Percentiles rank a stretch among this genome's conserved stretches.
Evolutionary conservation across 2,329 filamentous ascomycete genomes (phyloP).

Genomic region (Coleophoma crateriformis): DNA sequence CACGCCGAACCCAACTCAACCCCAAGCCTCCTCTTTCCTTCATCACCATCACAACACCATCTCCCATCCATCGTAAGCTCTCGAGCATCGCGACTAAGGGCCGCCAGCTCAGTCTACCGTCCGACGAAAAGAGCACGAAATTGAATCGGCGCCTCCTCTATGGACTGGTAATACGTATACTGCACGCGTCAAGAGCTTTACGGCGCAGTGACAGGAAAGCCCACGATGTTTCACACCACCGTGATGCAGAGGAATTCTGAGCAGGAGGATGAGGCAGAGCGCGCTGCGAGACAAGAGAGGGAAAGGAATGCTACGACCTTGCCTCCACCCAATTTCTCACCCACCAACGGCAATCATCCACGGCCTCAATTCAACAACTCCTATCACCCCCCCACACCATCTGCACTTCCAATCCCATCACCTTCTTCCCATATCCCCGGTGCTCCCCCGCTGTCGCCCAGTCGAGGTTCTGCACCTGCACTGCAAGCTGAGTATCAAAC

Average conservation of each 20-base stretch:
- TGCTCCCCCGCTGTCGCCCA: slow-evolving; percentile 19
- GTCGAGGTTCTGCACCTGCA: slow-evolving; percentile 16
- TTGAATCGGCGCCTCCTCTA: slow-evolving; percentile 1
- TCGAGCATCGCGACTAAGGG: not conserved
- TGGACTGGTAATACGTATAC: slow-evolving; percentile 16
- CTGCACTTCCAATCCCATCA: slow-evolving; percentile 14
- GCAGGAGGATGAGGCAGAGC: slow-evolving; percentile 19
- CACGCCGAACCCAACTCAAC: not conserved
- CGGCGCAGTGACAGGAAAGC: slow-evolving; percentile 14
- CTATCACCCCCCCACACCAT: slow-evolving; percentile 20
- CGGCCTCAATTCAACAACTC: slow-evolving; percentile 23
- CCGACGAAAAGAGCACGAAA: no score
- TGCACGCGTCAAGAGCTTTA: slow-evolving; percentile 10
- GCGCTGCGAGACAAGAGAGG: slow-evolving; percentile 18
- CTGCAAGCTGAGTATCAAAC: slow-evolving; percentile 28
- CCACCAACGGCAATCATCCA: slow-evolving; percentile 21
- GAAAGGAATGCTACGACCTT: slow-evolving; percentile 17
- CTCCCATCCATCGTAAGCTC: no score
- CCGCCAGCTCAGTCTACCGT: no score
- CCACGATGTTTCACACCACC: slow-evolving; percentile 23
- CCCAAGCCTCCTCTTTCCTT: not conserved
- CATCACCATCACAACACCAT: not conserved
- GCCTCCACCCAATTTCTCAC: slow-evolving; percentile 20
- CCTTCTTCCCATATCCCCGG: slow-evolving; percentile 17
- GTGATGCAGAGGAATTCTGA: slow-evolving; percentile 21